phyloP scores from a whole-genome alignment of 2,329 filamentous ascomycete genomes.

The Colletotrichum musicola region DNA sequence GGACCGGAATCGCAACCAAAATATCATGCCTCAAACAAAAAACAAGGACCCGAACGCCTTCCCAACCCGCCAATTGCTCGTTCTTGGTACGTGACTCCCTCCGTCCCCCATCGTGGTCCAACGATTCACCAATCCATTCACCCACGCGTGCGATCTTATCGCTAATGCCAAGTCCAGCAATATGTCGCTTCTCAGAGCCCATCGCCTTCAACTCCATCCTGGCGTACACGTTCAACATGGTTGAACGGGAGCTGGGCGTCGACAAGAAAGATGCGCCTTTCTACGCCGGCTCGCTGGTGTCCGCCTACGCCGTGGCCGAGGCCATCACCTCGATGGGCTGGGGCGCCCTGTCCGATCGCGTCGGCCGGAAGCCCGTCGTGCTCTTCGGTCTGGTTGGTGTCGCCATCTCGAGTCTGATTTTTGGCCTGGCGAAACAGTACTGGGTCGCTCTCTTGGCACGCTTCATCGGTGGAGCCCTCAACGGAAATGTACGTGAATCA shows the following conservation, averaged over 20 bases:
- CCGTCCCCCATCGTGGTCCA: background rate
- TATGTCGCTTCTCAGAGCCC: constrained; percentile 60
- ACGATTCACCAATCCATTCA: background rate
- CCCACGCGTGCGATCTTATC: background rate
- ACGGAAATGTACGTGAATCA: constrained; percentile 48
- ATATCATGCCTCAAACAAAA: constrained; percentile 33
- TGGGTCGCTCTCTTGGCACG: constrained; percentile 58
- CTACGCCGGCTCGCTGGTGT: constrained; percentile 62
- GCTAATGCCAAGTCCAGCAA: constrained; percentile 46
- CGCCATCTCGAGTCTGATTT: constrained; percentile 55
- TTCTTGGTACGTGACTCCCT: constrained; percentile 32
- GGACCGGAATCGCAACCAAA: background rate
- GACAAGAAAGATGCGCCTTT: constrained; percentile 57
- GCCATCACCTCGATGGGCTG: constrained; percentile 57
- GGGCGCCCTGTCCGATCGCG: constrained; percentile 56
- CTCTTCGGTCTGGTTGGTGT: constrained; percentile 48
- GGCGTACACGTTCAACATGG: constrained; percentile 58
- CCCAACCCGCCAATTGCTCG: constrained; percentile 31
- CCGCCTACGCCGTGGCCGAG: constrained; percentile 58
- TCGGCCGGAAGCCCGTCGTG: constrained; percentile 50
- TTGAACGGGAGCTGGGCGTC: constrained; percentile 50
- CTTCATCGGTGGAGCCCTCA: constrained; percentile 54
- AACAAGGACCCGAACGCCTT: constrained; percentile 32
- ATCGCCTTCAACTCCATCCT: constrained; percentile 61
- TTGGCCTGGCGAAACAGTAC: constrained; percentile 55